phyloP scores from a whole-genome alignment of 331 rosid genomes.

The Quercus lobata region DNA sequence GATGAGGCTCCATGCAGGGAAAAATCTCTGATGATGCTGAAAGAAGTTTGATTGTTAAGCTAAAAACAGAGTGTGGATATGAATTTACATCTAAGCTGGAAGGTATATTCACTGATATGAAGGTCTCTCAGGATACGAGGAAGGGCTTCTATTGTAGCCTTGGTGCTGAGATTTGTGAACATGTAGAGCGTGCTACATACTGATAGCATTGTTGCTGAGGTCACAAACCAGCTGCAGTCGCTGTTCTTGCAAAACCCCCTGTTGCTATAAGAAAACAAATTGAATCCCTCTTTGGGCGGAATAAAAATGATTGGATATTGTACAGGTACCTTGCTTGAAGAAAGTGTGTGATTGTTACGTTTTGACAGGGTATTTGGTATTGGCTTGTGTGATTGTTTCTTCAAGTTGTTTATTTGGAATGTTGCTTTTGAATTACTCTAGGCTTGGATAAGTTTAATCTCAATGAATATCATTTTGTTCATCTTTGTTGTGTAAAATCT shows the following conservation, averaged over 20 bases:
- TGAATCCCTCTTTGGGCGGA: conserved; percentile 42
- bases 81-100: conserved; percentile 89
- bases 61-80: conserved; percentile 94
- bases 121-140: conserved; percentile 79
- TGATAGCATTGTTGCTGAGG: no score
- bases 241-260: no score
- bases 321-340: conserved; percentile 85
- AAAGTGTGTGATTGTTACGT: conserved; percentile 4
- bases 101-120: conserved; percentile 96
- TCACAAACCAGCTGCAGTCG: no score
- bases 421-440: conserved; percentile 13
- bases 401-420: conserved; percentile 7
- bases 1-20: conserved; percentile 86
- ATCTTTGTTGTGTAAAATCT: neutral
- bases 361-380: conserved; percentile 19
- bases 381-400: conserved; percentile 20
- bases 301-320: conserved; percentile 65
- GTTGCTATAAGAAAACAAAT: no score
- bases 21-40: conserved; percentile 90
- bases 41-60: conserved; percentile 91
- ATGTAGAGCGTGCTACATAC: no score
- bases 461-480: neutral
- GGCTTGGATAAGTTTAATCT: neutral
- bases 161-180: conserved; percentile 23
- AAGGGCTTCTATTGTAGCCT: conserved; percentile 61